phyloP scores from a whole-genome alignment of 2,329 filamentous ascomycete species.

The Exserohilum rostratum region DNA sequence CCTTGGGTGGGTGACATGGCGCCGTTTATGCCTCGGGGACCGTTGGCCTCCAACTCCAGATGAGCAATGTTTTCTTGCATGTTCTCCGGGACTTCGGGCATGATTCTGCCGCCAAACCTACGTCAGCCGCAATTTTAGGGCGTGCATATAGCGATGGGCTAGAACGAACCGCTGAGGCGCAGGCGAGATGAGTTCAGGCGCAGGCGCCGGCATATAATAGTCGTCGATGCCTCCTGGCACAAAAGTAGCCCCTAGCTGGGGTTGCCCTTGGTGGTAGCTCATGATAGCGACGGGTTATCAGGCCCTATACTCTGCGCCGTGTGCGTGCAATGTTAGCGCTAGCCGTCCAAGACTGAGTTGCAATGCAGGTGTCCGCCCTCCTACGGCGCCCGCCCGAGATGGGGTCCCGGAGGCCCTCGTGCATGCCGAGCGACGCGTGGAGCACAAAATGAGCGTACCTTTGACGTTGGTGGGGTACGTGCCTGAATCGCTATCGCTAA shows the following conservation, averaged over 20 bases:
- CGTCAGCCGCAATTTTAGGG: conserved; percentile 40
- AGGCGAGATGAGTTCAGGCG: conserved; percentile 70
- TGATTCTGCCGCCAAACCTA: conserved; percentile 66
- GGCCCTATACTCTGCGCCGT: conserved; percentile 11
- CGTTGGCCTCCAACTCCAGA: conserved; percentile 80
- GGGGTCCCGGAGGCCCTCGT: conserved; percentile 27
- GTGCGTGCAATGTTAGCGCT: conserved; percentile 26
- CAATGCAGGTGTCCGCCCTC: conserved; percentile 19
- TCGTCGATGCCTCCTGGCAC: conserved; percentile 71
- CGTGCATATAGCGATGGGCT: conserved; percentile 22
- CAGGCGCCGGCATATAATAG: conserved; percentile 64
- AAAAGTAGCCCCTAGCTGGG: conserved; percentile 63
- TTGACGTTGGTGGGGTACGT: conserved; percentile 34
- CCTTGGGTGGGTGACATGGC: conserved; percentile 37
- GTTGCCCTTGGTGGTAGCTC: conserved; percentile 47
- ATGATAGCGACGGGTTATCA: conserved; percentile 30
- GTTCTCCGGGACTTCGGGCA: conserved; percentile 93
- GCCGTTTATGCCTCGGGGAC: conserved; percentile 37
- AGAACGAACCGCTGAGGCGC: conserved; percentile 69
- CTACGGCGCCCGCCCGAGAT: conserved; percentile 19
- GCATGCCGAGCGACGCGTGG: conserved; percentile 31
- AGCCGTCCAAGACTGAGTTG: conserved; percentile 33
- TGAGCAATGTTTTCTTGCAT: conserved; percentile 94
- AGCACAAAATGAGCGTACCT: conserved; percentile 29
- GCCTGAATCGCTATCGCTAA: conserved; percentile 26